phyloP scores from a whole-genome alignment of 805 yeast species.

The Suhomyces emberorum region DNA sequence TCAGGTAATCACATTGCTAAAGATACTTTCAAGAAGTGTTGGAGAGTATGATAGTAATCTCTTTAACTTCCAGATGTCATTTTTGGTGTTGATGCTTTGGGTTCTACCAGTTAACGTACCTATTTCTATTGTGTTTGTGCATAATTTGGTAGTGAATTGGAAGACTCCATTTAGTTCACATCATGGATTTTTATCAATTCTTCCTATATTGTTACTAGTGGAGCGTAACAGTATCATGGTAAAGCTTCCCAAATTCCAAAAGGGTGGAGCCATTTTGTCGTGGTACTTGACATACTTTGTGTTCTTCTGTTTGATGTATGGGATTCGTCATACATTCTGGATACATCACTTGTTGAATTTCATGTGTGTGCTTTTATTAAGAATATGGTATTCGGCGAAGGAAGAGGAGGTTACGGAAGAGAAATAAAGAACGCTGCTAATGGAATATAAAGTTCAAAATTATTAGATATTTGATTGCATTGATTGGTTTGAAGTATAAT shows the following conservation, averaged over 20 bases:
- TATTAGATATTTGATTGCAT: no score
- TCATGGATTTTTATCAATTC: constrained; percentile 74
- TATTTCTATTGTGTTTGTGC: constrained; percentile 74
- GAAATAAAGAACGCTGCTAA: no score
- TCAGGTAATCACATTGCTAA: constrained; percentile 54
- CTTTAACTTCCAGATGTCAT: constrained; percentile 58
- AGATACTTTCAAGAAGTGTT: constrained; percentile 11
- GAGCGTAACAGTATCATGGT: constrained; percentile 52
- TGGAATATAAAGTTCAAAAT: no score
- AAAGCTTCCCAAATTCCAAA: constrained; percentile 34
- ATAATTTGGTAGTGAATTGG: constrained; percentile 75
- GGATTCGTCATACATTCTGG: constrained; percentile 81
- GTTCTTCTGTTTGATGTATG: constrained; percentile 65
- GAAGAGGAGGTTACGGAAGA: not conserved
- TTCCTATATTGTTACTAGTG: constrained; percentile 64
- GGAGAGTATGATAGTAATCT: constrained; percentile 21
- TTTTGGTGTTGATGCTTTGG: constrained; percentile 70
- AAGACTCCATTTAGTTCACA: constrained; percentile 82
- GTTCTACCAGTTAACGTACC: constrained; percentile 78
- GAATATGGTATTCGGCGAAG: constrained; percentile 5
- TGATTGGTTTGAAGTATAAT: no score
- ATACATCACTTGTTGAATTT: constrained; percentile 73
- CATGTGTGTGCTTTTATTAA: constrained; percentile 49
- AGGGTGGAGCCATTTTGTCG: not conserved
- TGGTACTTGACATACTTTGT: constrained; percentile 46